Evolutionary conservation across 1,284 basidiomycete genomes (phyloP).

Genomic region (Rhodotorula sp.): DNA sequence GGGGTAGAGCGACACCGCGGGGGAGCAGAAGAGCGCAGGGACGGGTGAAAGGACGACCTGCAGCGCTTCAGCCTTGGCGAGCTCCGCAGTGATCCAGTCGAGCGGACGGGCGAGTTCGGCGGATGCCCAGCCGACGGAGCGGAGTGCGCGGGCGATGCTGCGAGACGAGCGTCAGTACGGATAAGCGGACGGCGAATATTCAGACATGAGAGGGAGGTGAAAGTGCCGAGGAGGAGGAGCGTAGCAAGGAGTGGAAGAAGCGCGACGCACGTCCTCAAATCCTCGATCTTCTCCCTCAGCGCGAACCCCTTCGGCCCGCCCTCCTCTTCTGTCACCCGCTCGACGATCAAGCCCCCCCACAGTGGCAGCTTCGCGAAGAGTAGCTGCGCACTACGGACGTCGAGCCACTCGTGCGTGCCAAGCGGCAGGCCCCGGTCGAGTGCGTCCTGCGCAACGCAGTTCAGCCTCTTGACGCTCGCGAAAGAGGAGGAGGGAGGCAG

Average conservation of each 20-base stretch:
- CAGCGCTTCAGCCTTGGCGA: not conserved
- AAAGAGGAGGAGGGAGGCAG: too few relatives aligned
- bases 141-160: slow-evolving; percentile 11
- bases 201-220: too few relatives aligned
- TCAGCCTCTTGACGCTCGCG: too few relatives aligned
- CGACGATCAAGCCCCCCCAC: not conserved
- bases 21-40: not conserved
- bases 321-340: not conserved
- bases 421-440: slow-evolving; percentile 5
- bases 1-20: not conserved
- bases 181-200: not conserved
- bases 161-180: not conserved
- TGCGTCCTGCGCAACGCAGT: not conserved
- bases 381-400: not conserved
- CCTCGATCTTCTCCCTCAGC: not conserved
- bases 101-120: not conserved
- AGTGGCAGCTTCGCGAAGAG: not conserved
- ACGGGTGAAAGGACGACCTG: not conserved
- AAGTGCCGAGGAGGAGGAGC: not conserved
- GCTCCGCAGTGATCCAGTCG: slow-evolving; percentile 1
- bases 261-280: slow-evolving; percentile 6
- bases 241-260: too few relatives aligned
- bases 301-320: not conserved
- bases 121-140: slow-evolving; percentile 16
- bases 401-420: slow-evolving; percentile 18